Conservation (phyloP, 176 grass and related monocot species). For the Pontederia crassipes region DNA sequence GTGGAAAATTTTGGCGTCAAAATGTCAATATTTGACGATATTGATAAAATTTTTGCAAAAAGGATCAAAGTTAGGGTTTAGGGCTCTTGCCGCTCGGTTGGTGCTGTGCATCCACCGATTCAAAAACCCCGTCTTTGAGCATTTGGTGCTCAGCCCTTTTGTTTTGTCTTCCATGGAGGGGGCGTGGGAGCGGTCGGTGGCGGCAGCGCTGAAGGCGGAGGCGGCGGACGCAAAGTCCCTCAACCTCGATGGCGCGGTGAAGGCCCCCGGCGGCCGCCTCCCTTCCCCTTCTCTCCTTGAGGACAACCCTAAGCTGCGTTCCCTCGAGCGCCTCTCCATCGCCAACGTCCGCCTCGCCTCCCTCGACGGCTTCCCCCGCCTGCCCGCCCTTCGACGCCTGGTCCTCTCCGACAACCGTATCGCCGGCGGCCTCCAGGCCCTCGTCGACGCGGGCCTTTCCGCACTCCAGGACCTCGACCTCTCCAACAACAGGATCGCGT, state of each 20-base stretch:
- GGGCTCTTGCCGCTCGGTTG: too few relatives aligned
- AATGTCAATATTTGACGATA: too few relatives aligned
- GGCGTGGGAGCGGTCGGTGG: slow-evolving; percentile 45
- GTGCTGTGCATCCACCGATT: too few relatives aligned
- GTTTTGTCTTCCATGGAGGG: slow-evolving; percentile 1
- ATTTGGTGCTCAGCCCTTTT: too few relatives aligned
- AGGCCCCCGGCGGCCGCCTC: slow-evolving; percentile 40
- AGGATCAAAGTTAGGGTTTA: too few relatives aligned
- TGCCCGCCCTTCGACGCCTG: slow-evolving; percentile 45
- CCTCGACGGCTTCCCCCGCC: slow-evolving; percentile 42
- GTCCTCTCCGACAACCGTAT: slow-evolving; percentile 67
- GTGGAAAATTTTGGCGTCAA: too few relatives aligned
- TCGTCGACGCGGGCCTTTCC: slow-evolving; percentile 30
- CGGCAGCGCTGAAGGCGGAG: slow-evolving; percentile 23
- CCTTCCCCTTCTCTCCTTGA: slow-evolving; percentile 36
- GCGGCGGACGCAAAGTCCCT: slow-evolving; percentile 28
- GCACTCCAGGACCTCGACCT: slow-evolving; percentile 52
- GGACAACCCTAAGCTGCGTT: slow-evolving; percentile 3
- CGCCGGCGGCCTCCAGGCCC: slow-evolving; percentile 29
- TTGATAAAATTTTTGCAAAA: too few relatives aligned
- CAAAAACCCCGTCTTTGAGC: too few relatives aligned
- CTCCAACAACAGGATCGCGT: slow-evolving; percentile 49
- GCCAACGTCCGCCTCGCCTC: slow-evolving; percentile 42
- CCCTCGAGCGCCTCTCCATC: slow-evolving; percentile 47
- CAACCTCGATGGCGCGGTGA: slow-evolving; percentile 52